Conservation (phyloP, 2,329 filamentous ascomycete species). For the Pyricularia sp. region DNA sequence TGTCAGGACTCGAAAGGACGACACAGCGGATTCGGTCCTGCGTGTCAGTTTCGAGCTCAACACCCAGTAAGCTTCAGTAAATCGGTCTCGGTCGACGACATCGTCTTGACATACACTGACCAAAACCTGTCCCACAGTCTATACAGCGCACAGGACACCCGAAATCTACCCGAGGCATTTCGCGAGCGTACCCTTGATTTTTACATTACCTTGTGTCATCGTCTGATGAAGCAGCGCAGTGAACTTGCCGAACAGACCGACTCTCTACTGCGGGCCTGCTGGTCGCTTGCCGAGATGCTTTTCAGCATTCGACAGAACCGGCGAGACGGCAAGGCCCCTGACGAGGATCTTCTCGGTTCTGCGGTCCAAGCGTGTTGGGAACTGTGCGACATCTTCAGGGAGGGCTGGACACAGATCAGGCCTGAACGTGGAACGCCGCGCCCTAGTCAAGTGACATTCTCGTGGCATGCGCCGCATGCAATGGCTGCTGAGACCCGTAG, state of each 20-base stretch:
- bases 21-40: slow-evolving; percentile 74
- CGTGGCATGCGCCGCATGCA: slow-evolving; percentile 27
- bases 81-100: not conserved
- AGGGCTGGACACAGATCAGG: slow-evolving; percentile 82
- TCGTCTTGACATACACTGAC: slow-evolving; percentile 2
- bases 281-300: slow-evolving; percentile 85
- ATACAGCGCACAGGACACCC: slow-evolving; percentile 78
- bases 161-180: slow-evolving; percentile 75
- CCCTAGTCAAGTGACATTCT: slow-evolving; percentile 69
- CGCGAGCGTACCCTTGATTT: slow-evolving; percentile 86
- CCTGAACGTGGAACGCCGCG: slow-evolving; percentile 80
- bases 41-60: slow-evolving; percentile 92
- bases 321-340: slow-evolving; percentile 60
- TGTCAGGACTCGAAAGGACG: slow-evolving; percentile 67
- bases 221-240: slow-evolving; percentile 88
- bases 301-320: slow-evolving; percentile 81
- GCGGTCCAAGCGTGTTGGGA: slow-evolving; percentile 94
- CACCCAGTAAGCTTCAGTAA: slow-evolving; percentile 55
- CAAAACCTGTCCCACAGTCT: slow-evolving; percentile 34
- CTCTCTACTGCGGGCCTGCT: slow-evolving; percentile 74
- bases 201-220: slow-evolving; percentile 86
- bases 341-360: slow-evolving; percentile 78
- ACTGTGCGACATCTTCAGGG: slow-evolving; percentile 83
- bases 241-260: slow-evolving; percentile 75
- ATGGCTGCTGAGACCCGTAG: slow-evolving; percentile 26